Evolutionary conservation across 495 filamentous ascomycete genomes (phyloP), one percentile per base, ranked within the genome.

Genomic region (Podospora pseudopauciseta): DNA sequence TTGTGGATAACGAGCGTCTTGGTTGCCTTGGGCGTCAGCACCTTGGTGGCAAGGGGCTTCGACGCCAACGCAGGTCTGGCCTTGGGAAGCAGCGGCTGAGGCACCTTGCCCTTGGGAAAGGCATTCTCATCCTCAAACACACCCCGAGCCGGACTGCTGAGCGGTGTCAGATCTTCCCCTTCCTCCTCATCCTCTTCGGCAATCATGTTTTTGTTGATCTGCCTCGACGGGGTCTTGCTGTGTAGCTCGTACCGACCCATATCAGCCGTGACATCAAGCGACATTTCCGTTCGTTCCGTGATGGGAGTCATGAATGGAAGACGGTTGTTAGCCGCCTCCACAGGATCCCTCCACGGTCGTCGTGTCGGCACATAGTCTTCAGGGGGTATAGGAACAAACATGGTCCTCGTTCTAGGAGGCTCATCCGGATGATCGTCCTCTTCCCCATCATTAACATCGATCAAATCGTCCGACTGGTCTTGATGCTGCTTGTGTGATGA

Each of bases 271-370:
- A 90, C 80, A 27, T 87, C 89, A 23, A 96, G 75, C 0, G 92
- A 95, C 23, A 88, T 91, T 78, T 99, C 95, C 0, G 95, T 99
- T 71, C 90, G 90, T 76, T 99, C 95, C 6, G 94, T 92, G 68
- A 99, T 99, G 15, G 95, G 95, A 0, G 95, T 99, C 95, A 99
- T 99, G 77, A 97, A 97, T 49, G 94, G 95, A 7, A 97, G 82
- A 62, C 93, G 89, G 75, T 90, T 96, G 70, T 97, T 93, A 69
- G 92, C 90, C 64, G 88, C 83, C 71, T 92, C 85, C 2, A 83
- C 83, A 70, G 91, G 86, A 72, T 96, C 89, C 69, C 93, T 86
- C 79, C 90, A 96, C 44, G 90, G 89, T 7, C 88, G 84, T 34
- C 81, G 89, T 11, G 92, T 89, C 18, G 89, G 86, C 66, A 91